Evolutionary conservation across 495 filamentous ascomycete genomes (phyloP).

Genomic region (Aspergillus sparsus): DNA sequence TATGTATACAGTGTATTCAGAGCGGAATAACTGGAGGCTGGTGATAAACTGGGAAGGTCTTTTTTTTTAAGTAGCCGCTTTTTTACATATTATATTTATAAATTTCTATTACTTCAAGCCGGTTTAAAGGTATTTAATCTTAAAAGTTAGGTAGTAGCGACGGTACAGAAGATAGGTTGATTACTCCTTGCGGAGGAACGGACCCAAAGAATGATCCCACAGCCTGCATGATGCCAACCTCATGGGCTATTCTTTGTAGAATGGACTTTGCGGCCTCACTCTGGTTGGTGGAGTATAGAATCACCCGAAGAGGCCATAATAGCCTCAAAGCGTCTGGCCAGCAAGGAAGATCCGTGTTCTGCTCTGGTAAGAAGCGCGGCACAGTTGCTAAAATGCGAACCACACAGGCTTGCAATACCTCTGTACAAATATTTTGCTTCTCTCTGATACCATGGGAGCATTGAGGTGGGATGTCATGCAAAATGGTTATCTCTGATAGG

Average conservation of each 20-base stretch:
- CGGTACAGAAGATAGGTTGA: not conserved
- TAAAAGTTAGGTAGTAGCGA: no score
- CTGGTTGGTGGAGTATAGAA: not conserved
- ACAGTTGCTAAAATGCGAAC: not conserved
- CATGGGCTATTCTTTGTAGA: not conserved
- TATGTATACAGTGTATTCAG: no score
- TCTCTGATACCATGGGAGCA: not conserved
- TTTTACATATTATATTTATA: no score
- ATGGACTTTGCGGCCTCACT: not conserved
- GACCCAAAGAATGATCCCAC: constrained; percentile 2
- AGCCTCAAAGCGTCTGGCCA: not conserved
- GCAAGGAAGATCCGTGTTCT: not conserved
- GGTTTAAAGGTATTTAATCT: no score
- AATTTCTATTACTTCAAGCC: no score
- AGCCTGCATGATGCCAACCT: not conserved
- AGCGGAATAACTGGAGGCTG: no score
- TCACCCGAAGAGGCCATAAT: not conserved
- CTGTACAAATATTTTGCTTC: not conserved
- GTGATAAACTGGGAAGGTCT: no score
- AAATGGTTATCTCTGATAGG: not conserved
- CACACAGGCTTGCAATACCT: not conserved
- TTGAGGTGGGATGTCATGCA: not conserved
- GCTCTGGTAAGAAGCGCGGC: not conserved
- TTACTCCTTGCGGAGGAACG: not conserved
- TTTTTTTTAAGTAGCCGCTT: no score